Conservation (phyloP, 1,139 yeast genomes). For the Magnusiomyces tetraspermus region DNA sequence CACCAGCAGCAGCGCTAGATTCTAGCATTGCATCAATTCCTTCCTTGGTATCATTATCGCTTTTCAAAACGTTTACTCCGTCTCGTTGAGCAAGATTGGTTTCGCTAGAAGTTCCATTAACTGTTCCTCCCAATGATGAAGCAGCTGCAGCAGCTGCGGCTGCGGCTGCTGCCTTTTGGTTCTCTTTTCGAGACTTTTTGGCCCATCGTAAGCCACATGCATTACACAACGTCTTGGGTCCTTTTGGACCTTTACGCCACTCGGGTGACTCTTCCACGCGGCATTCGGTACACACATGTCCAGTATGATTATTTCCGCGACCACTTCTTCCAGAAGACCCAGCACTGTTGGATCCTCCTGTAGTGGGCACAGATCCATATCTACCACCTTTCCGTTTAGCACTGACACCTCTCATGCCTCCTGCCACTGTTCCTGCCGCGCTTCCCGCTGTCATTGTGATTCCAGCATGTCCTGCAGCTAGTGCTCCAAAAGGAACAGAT, state of each 20-base stretch:
- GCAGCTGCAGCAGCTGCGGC: slow-evolving; percentile 10
- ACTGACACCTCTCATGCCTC: not conserved
- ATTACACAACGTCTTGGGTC: slow-evolving; percentile 54
- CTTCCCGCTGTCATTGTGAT: too few relatives aligned
- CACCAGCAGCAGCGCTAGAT: not conserved
- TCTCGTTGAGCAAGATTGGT: too few relatives aligned
- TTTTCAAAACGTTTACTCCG: too few relatives aligned
- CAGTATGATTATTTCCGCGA: not conserved
- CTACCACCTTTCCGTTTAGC: slow-evolving; percentile 2
- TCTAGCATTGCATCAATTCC: not conserved
- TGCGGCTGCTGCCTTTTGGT: slow-evolving; percentile 8
- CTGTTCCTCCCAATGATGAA: not conserved
- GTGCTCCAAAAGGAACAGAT: not conserved
- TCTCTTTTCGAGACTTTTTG: slow-evolving; percentile 30
- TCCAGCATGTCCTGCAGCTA: not conserved
- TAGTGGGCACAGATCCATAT: not conserved
- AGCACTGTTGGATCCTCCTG: not conserved
- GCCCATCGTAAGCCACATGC: slow-evolving; percentile 56
- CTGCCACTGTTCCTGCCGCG: too few relatives aligned
- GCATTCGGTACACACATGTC: slow-evolving; percentile 36
- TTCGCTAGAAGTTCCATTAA: not conserved
- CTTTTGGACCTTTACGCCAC: slow-evolving; percentile 60
- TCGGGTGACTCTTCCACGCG: slow-evolving; percentile 62
- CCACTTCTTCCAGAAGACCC: not conserved
- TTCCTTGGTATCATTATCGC: not conserved